Percentiles rank a stretch among this genome's conserved stretches.
These are phyloP conservation scores for Acanthamoeba sp. DNA, from an alignment of 208 protist genomes.

Conservation along the genomic window DNA sequence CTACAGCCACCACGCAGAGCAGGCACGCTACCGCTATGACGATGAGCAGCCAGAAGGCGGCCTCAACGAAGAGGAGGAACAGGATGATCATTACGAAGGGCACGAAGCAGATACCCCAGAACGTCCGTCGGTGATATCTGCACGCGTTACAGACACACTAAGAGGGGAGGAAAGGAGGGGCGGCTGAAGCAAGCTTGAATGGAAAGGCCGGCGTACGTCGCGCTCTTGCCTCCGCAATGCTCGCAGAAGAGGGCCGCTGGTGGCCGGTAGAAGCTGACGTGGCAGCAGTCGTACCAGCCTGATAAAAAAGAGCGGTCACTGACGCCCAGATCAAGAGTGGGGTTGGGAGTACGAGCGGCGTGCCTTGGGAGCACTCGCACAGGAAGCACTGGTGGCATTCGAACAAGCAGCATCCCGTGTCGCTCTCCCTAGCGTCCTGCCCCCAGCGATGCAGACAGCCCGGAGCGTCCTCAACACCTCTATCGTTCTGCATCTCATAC, in stretches of 20 bases:
- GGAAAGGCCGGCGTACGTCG: background rate
- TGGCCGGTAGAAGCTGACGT: background rate
- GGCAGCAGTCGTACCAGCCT: slow-evolving; percentile 37
- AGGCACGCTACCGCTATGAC: background rate
- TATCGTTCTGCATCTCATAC: background rate
- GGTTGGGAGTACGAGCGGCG: no score
- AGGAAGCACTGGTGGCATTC: slow-evolving; percentile 39
- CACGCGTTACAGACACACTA: background rate
- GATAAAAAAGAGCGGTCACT: background rate
- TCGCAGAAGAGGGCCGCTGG: slow-evolving; percentile 6
- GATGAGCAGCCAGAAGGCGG: slow-evolving; percentile 19
- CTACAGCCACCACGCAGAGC: background rate
- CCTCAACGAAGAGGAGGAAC: slow-evolving; percentile 33
- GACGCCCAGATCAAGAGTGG: background rate
- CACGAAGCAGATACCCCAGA: slow-evolving; percentile 58
- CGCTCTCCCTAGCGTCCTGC: background rate
- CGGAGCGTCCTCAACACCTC: background rate
- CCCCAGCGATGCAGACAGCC: background rate
- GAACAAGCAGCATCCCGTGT: slow-evolving; percentile 54
- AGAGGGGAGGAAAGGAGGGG: background rate
- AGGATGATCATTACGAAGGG: slow-evolving; percentile 14
- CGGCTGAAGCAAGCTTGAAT: background rate
- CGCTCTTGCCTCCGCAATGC: slow-evolving; percentile 38
- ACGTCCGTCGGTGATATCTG: slow-evolving; percentile 6
- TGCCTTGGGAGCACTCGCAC: slow-evolving; percentile 11